phyloP scores from a whole-genome alignment of 2,329 filamentous ascomycete genomes.

The Pseudopyrenochaeta lycopersici region DNA sequence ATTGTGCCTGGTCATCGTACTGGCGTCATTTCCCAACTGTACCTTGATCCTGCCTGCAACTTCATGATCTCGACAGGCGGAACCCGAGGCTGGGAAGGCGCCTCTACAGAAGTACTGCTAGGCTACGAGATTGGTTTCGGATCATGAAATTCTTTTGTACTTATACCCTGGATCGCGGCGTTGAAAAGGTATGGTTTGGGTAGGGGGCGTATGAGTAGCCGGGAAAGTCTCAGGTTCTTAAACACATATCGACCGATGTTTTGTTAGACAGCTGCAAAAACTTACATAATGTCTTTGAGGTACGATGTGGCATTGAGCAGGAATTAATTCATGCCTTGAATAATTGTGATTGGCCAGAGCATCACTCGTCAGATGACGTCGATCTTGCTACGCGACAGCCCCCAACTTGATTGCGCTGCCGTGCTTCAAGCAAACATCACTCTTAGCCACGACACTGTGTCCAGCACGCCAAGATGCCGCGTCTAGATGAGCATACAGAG shows the following conservation, averaged over 20 bases:
- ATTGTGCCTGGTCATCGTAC: slow-evolving; percentile 92
- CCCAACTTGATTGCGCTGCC: background rate
- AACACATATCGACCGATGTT: background rate
- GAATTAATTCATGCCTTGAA: background rate
- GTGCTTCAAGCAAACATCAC: background rate
- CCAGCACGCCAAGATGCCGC: slow-evolving; percentile 32
- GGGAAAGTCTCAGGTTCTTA: background rate
- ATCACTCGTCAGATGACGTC: background rate
- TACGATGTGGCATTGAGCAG: background rate
- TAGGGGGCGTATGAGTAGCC: background rate
- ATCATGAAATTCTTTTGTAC: slow-evolving; percentile 22
- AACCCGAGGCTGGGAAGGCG: slow-evolving; percentile 94
- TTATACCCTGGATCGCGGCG: slow-evolving; percentile 39
- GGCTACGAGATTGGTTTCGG: slow-evolving; percentile 85
- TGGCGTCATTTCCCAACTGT: slow-evolving; percentile 85
- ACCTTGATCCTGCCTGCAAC: slow-evolving; percentile 84
- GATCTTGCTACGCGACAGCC: background rate
- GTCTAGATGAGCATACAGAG: slow-evolving; percentile 40
- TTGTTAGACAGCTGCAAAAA: background rate
- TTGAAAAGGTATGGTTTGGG: slow-evolving; percentile 4
- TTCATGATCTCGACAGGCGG: slow-evolving; percentile 94
- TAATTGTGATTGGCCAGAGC: background rate
- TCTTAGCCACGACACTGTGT: background rate
- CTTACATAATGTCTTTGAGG: background rate
- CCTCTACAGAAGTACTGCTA: slow-evolving; percentile 85